These are phyloP conservation scores for Aspergillus tamarii DNA, from an alignment of 2,329 filamentous ascomycete species.

Conservation along the genomic window DNA sequence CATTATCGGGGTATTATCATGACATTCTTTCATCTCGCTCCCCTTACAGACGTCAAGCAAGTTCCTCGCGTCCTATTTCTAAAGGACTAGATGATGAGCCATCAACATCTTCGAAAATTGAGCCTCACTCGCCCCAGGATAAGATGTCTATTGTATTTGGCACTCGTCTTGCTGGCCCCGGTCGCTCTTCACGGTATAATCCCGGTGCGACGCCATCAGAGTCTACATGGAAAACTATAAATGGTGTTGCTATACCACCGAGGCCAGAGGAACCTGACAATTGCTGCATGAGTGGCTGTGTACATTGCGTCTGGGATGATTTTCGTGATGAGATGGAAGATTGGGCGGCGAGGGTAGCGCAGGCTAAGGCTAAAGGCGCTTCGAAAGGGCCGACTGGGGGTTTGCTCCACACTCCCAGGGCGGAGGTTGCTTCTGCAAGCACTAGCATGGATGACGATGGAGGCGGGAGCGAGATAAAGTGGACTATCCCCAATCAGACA, in stretches of 20 bases:
- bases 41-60: slow-evolving; percentile 25
- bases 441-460: slow-evolving; percentile 79
- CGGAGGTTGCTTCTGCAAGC: slow-evolving; percentile 53
- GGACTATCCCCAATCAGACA: slow-evolving; percentile 51
- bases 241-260: slow-evolving; percentile 81
- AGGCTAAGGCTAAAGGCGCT: slow-evolving; percentile 56
- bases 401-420: slow-evolving; percentile 35
- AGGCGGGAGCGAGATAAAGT: slow-evolving; percentile 72
- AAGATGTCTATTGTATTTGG: slow-evolving; percentile 78
- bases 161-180: slow-evolving; percentile 73
- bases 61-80: slow-evolving; percentile 20
- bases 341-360: slow-evolving; percentile 69
- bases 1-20: slow-evolving; percentile 49
- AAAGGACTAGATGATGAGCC: slow-evolving; percentile 22
- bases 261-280: slow-evolving; percentile 90
- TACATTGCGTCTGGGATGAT: slow-evolving; percentile 94
- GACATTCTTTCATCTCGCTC: slow-evolving; percentile 42
- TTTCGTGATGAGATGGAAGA: slow-evolving; percentile 91
- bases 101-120: slow-evolving; percentile 17
- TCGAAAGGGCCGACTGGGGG: slow-evolving; percentile 32
- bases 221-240: slow-evolving; percentile 64
- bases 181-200: slow-evolving; percentile 60
- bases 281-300: slow-evolving; percentile 98
- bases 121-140: slow-evolving; percentile 40
- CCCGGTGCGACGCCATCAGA: slow-evolving; percentile 61